A percentile compares a stretch with the other conserved stretches of the same genome.
These are phyloP conservation scores for Lichtheimia hyalospora DNA, from an alignment of 371 early-diverging fungal species.

Conservation along the genomic window DNA sequence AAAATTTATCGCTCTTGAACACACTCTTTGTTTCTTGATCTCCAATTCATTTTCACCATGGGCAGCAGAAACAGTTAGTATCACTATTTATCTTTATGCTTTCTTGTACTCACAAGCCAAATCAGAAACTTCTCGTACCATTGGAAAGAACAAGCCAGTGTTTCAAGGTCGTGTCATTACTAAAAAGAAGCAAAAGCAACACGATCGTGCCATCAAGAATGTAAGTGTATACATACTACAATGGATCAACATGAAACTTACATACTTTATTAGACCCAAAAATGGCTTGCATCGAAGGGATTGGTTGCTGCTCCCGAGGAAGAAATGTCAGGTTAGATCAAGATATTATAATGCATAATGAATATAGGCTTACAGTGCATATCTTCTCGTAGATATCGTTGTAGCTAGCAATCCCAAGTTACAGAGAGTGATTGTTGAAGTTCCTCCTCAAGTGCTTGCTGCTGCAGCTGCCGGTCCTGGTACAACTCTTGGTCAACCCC, in stretches of 20 bases:
- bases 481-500: slow-evolving; percentile 46
- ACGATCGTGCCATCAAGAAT: slow-evolving; percentile 34
- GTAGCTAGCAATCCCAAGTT: slow-evolving; percentile 21
- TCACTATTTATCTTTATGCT: too few species aligned
- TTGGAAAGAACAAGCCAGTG: slow-evolving; percentile 6
- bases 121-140: neutral
- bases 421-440: slow-evolving; percentile 29
- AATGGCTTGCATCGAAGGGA: slow-evolving; percentile 32
- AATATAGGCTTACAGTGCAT: neutral
- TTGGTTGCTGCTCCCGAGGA: slow-evolving; percentile 37
- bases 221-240: slow-evolving; percentile 19
- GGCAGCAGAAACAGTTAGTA: neutral
- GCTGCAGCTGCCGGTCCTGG: slow-evolving; percentile 51
- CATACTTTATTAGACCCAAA: slow-evolving; percentile 24
- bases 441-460: slow-evolving; percentile 40
- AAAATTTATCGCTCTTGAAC: too few species aligned
- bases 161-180: slow-evolving; percentile 26
- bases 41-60: neutral
- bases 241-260: neutral
- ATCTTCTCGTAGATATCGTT: slow-evolving; percentile 26
- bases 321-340: slow-evolving; percentile 39
- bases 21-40: too few species aligned
- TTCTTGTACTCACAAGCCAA: too few species aligned
- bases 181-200: slow-evolving; percentile 49
- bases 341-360: neutral